These are phyloP conservation scores for Vinca minor DNA, from an alignment of 257 asterid species.

Conservation along the genomic window DNA sequence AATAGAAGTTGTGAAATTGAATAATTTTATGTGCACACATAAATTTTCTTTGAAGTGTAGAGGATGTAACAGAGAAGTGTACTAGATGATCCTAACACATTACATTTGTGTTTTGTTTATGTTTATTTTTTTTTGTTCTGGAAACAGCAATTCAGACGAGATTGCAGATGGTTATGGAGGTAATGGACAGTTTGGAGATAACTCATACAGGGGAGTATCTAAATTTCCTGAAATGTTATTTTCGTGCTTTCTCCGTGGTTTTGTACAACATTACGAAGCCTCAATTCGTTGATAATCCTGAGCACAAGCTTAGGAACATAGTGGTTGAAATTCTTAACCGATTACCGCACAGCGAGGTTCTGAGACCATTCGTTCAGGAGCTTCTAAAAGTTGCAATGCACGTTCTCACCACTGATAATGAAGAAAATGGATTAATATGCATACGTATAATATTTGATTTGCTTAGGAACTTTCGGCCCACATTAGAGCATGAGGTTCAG, in stretches of 20 bases:
- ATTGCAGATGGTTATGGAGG: conserved; percentile 96
- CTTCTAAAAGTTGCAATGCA: conserved; percentile 98
- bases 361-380: conserved; percentile 91
- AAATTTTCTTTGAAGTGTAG: too few relatives aligned
- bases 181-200: conserved; percentile 95
- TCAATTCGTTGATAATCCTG: conserved; percentile 68
- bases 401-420: conserved; percentile 78
- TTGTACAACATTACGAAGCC: conserved; percentile 76
- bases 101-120: neutral
- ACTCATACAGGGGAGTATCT: conserved; percentile 99
- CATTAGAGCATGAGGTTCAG: conserved; percentile 89
- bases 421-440: conserved; percentile 93
- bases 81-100: too few relatives aligned
- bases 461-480: conserved; percentile 92
- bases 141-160: conserved; percentile 72
- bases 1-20: too few relatives aligned
- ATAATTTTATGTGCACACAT: too few relatives aligned
- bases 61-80: too few relatives aligned
- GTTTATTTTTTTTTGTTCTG: neutral
- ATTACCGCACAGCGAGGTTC: conserved; percentile 94
- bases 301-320: conserved; percentile 89
- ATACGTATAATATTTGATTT: conserved; percentile 89
- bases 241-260: conserved; percentile 80
- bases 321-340: conserved; percentile 90
- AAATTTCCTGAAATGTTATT: conserved; percentile 81